Base-by-base conservation (phyloP, 2,329 filamentous ascomycete genomes). In the Monosporascus sp. region DNA sequence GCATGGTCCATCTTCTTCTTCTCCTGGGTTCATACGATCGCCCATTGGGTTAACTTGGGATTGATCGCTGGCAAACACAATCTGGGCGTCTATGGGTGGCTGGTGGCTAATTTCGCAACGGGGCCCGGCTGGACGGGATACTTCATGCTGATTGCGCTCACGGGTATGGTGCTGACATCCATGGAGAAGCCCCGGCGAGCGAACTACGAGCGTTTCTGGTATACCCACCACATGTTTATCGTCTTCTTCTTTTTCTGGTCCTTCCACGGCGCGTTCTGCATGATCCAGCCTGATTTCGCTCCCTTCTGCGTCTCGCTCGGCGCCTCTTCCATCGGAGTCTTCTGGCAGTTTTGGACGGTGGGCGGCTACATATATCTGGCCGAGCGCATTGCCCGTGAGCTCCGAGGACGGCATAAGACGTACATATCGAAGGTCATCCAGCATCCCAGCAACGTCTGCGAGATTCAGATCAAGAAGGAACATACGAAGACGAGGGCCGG, bases 391-490 rank as follows among this genome's bases (percentile, higher is more conserved):
- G 84, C 88, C 20, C 84, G 89, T 57, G 90, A 94, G 71, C 74
- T 93, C 41, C 85, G 89, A 51, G 89, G 89, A 46, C 81, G 85
- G 26, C 88, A 93, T 76, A 90, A 87, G 78, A 93, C 89, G 17
- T 91, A 88, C 68, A 88, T 95, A 55, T 91, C 88, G 59, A 94
- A 94, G 74, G 90, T 95, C 58, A 86, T 95, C 59, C 89, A 94
- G 74, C 89, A 95, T 70, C 89, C 89, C 7, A 91, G 88, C 76
- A 91, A 91, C 65, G 90, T 95, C 19, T 89, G 88, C 69, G 90
- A 95, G 73, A 92, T 95, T 56, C 90, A 94, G 74, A 91, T 95
- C 75, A 92, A 93, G 78, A 94, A 94, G 73, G 88, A 92, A 67
- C 77, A 91, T 72, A 92, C 89, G 45, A 91, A 87, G 77, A 91